Conservation (phyloP, 1,139 yeast genomes). For the Suhomyces maxii region DNA sequence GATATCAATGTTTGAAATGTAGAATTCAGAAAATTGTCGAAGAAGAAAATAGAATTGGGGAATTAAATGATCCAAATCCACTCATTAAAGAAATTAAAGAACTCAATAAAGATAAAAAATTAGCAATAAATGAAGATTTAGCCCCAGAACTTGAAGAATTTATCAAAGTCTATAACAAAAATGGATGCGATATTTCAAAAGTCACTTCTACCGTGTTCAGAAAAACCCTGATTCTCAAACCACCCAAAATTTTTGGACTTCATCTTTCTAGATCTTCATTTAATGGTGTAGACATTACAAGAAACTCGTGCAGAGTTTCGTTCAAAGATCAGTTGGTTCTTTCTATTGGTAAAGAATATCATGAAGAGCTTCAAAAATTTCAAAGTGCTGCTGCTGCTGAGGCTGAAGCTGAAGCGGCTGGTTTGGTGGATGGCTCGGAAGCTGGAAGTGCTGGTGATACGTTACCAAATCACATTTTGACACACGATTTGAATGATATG, state of each 20-base stretch:
- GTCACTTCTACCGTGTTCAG: constrained; percentile 67
- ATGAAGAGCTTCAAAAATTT: constrained; percentile 37
- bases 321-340: constrained; percentile 61
- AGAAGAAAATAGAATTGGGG: constrained; percentile 6
- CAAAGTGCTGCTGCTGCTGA: constrained; percentile 27
- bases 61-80: background rate
- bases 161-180: constrained; percentile 45
- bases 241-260: constrained; percentile 71
- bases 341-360: constrained; percentile 48
- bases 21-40: constrained; percentile 52
- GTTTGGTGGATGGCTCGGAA: constrained; percentile 5
- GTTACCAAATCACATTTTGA: constrained; percentile 30
- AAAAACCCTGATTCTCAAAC: constrained; percentile 56
- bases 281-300: constrained; percentile 65
- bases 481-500: constrained; percentile 47
- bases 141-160: constrained; percentile 44
- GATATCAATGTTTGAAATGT: constrained; percentile 77
- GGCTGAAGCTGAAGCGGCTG: constrained; percentile 15
- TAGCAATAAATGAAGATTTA: constrained; percentile 65
- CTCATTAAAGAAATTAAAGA: constrained; percentile 18
- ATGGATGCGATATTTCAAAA: constrained; percentile 44
- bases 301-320: constrained; percentile 74
- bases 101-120: constrained; percentile 31
- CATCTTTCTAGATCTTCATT: constrained; percentile 84
- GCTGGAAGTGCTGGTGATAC: constrained; percentile 2